These are phyloP conservation scores for Pharnaceum exiguum DNA, from an alignment of 148 eudicot species.

Conservation along the genomic window DNA sequence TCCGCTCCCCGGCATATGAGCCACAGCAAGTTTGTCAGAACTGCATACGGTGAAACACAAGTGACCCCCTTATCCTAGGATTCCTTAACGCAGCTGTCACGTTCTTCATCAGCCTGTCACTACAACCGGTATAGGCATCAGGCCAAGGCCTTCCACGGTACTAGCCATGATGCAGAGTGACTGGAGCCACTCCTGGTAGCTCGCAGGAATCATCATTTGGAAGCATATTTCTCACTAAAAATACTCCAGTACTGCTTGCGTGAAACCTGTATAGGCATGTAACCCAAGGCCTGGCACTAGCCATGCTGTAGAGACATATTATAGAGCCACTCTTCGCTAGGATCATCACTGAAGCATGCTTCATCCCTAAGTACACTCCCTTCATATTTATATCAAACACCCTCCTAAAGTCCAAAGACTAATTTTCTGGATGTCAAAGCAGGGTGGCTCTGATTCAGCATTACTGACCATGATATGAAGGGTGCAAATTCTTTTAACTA, in stretches of 20 bases:
- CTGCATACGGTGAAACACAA: constrained; percentile 86
- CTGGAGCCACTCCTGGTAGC: no score
- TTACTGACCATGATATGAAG: constrained; percentile 86
- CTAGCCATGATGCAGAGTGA: no score
- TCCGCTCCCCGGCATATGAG: constrained; percentile 73
- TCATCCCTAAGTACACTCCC: constrained; percentile 84
- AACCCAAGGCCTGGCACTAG: constrained; percentile 65
- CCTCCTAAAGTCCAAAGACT: constrained; percentile 45
- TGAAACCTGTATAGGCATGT: constrained; percentile 80
- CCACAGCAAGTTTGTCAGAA: constrained; percentile 56
- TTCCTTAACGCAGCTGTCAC: constrained; percentile 97
- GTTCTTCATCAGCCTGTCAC: constrained; percentile 71
- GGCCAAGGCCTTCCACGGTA: no score
- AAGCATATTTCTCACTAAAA: no score
- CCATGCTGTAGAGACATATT: constrained; percentile 58
- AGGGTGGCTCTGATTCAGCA: constrained; percentile 73
- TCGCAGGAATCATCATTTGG: no score
- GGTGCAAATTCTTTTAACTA: constrained; percentile 49
- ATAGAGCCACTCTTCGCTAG: constrained; percentile 72
- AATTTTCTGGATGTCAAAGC: constrained; percentile 54
- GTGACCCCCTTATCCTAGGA: constrained; percentile 83
- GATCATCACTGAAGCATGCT: constrained; percentile 94
- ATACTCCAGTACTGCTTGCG: constrained; percentile 86
- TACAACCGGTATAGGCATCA: no score
- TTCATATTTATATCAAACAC: constrained; percentile 73